These are phyloP conservation scores for Blastobotrys ciferrii DNA, from an alignment of 1,139 yeast species.

Conservation along the genomic window DNA sequence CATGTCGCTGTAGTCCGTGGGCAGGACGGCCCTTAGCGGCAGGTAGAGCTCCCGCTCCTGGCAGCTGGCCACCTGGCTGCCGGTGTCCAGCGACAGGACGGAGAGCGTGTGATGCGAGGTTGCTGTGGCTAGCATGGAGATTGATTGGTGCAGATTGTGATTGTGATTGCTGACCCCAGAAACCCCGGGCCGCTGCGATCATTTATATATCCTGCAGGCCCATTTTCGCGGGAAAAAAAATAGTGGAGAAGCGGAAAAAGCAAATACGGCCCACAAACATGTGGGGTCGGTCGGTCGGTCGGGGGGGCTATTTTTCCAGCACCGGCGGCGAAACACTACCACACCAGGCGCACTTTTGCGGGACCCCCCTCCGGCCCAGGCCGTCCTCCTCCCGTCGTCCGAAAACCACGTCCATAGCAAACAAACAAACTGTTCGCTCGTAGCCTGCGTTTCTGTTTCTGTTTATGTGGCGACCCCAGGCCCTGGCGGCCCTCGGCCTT, in stretches of 20 bases:
- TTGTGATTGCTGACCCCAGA: too few relatives aligned
- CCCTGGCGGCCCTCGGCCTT: too few relatives aligned
- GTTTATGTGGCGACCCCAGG: too few relatives aligned
- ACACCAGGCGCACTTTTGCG: not conserved
- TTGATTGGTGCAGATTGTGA: too few relatives aligned
- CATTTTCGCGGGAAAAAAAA: not conserved
- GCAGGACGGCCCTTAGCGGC: conserved; percentile 43
- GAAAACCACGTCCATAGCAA: too few relatives aligned
- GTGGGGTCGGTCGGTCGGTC: not conserved
- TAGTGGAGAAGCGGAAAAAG: not conserved
- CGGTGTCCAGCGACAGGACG: not conserved
- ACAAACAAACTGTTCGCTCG: too few relatives aligned
- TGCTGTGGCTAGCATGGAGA: not conserved
- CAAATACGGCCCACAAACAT: not conserved
- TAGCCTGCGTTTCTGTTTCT: too few relatives aligned
- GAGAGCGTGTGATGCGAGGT: not conserved
- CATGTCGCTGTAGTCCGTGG: conserved; percentile 50
- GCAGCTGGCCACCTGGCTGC: conserved; percentile 1
- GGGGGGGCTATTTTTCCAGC: not conserved
- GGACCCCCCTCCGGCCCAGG: too few relatives aligned
- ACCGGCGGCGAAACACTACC: too few relatives aligned
- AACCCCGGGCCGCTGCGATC: not conserved
- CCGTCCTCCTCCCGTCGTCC: too few relatives aligned
- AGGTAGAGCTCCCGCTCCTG: not conserved
- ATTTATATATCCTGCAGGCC: not conserved